Evolutionary conservation across 2,329 filamentous ascomycete genomes (phyloP), one percentile per base, ranked within the genome.

Genomic region (Kalmusia sp.): DNA sequence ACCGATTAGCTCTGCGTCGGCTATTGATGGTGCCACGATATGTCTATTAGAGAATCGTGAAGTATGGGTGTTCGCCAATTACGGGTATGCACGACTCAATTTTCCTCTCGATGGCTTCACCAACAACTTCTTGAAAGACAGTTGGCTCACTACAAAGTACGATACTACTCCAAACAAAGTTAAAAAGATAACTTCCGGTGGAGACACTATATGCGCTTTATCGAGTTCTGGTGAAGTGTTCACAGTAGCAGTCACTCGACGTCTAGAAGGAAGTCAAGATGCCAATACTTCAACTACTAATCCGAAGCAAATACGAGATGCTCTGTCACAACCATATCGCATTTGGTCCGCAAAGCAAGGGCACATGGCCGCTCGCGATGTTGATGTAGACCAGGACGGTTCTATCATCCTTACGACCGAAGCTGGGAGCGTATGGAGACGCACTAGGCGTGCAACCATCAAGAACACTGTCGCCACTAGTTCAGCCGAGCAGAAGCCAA

Each of bases 21-120:
- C 93, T 3, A 96, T 96, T 53, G 93, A 98, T 68, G 88, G 88
- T 61, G 95, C 95, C 6, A 97, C 95, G 0, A 88, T 89, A 1
- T 89, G 92, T 57, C 77, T 99, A 24, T 83, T 99, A 3, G 89
- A 92, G 43, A 96, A 92, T 63, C 87, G 90, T 62, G 92, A 92
- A 17, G 92, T 98, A 8, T 96, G 90, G 82, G 88, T 99, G 0
- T 96, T 99, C 65, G 93, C 92, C 1, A 96, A 96, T 62, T 98
- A 96, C 67, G 93, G 93, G 4, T 98, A 96, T 70, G 92, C 92
- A n/a, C 91, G 92, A 59, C 82, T 98, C 49, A 87, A 86, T 39
- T 96, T 98, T 58, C 90, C 92, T 0, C 79, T 91, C 28, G 90
- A 93, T 59, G 84, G 85, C 5, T 88, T 91, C 59, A 83, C 84